Evolutionary conservation across 805 yeast genomes (phyloP), one percentile per base, ranked within the genome.

Genomic region (Wickerhamomyces alni): DNA sequence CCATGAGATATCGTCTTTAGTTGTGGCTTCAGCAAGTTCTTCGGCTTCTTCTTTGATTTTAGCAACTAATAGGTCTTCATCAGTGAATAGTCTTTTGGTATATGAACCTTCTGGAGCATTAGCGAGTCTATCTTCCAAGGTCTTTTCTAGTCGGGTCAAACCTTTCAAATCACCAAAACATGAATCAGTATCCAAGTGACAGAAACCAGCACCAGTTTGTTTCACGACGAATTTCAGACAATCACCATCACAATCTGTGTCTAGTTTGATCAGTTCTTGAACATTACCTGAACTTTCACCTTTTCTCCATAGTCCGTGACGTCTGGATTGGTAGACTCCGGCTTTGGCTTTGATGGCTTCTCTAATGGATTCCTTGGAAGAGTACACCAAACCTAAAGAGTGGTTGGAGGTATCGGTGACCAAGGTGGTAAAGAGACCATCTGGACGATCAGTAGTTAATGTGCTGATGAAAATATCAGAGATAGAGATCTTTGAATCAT

Each of bases 211-310:
- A 24, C 95, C 96, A 2, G 74, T 62, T 59, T 89, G 97, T 48
- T 77, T 80, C 24, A 93, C 99, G 17, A 82, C 73, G 57, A 91
- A 87, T 65, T 86, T 82, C 53, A 93, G 65, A 46, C 95, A 85
- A 60, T 93, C 99, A 34, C 84, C 79, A 63, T 93, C 99, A 63
- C 99, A 93, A 65, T 93, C 99, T 44, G 77, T 63, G 39, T 78
- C 82, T 41, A 93, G 60, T 33, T 70, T 64, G 18, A 83, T 49
- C 35, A 93, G 70, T 49, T 71, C 70, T 65, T 93, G 99, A 2
- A 94, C 86, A 38, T 95, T 95, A 17, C 99, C 99, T n/a, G 95
- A 84, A 2, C 96, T 86, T 40, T 83, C 82, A 24, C 99, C 99
- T 62, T 93, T 93, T 61, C 81, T 84, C 99, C 99, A 93, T 43